phyloP scores from a whole-genome alignment of 2,329 filamentous ascomycete genomes.

The Diaporthe sp. region DNA sequence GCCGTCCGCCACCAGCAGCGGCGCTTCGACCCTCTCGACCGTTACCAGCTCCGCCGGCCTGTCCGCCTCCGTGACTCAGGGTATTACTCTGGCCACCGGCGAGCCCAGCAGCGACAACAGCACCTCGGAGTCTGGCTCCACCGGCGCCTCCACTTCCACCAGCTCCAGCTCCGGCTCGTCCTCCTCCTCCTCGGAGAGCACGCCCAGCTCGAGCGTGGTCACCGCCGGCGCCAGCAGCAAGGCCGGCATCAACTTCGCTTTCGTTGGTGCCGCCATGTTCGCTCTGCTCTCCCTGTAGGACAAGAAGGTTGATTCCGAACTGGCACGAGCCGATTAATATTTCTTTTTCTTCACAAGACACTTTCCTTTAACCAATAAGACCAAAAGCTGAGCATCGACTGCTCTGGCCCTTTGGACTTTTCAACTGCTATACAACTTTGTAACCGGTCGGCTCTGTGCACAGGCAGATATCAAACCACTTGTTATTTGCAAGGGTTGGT shows the following conservation, averaged over 20 bases:
- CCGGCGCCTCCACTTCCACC: slow-evolving; percentile 25
- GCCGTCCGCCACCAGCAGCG: slow-evolving; percentile 36
- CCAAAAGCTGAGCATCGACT: slow-evolving; percentile 5
- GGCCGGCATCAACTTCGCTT: slow-evolving; percentile 37
- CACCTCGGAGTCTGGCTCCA: slow-evolving; percentile 6
- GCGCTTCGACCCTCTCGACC: slow-evolving; percentile 30
- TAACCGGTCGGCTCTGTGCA: slow-evolving; percentile 20
- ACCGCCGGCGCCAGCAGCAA: slow-evolving; percentile 38
- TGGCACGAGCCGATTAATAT: slow-evolving; percentile 28
- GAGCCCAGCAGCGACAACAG: slow-evolving; percentile 24
- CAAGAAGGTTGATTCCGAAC: not conserved
- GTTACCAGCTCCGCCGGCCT: slow-evolving; percentile 20
- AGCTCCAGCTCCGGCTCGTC: slow-evolving; percentile 22
- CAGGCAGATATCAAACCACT: slow-evolving; percentile 14
- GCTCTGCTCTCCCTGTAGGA: slow-evolving; percentile 36
- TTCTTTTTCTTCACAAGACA: slow-evolving; percentile 11
- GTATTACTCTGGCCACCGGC: slow-evolving; percentile 27
- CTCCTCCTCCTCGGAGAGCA: slow-evolving; percentile 34
- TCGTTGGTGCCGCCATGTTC: slow-evolving; percentile 37
- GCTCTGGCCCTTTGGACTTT: not conserved
- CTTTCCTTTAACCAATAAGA: not conserved
- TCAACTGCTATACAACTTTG: slow-evolving; percentile 4
- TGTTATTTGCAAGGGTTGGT: slow-evolving; percentile 16
- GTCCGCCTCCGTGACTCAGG: slow-evolving; percentile 8
- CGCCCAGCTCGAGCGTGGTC: slow-evolving; percentile 35